Evolutionary conservation across 805 yeast genomes (phyloP), one percentile per base, ranked within the genome.

Genomic region (Maudiozyma bulderi): DNA sequence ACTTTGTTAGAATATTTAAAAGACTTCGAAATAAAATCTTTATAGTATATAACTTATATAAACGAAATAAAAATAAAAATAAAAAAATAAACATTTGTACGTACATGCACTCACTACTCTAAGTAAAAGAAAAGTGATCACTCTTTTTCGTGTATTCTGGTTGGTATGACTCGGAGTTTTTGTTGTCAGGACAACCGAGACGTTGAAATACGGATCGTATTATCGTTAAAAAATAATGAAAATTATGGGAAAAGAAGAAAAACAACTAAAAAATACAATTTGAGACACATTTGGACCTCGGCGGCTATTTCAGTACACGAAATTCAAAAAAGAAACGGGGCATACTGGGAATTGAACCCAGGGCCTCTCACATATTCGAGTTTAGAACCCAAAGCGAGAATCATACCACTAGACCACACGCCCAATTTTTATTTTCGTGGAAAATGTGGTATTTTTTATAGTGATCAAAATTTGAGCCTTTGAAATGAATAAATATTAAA

Each of bases 311-410:
- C 14, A 2, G 38, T 3, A 13, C 13, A 35, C 13, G 14, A 13
- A 35, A 8, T 26, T 40, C 43, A 40, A 40, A 58, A 54, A 47
- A 45, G 44, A 53, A 51, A 55, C 32, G 67, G 68, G 68, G 67
- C 68, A 62, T 56, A 61, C 77, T 71, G 78, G 77, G 77, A 73
- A 73, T 73, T 73, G 77, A 73, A 73, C 77, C 78, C 78, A 71
- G 78, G 78, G 76, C 78, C 77, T 73, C 77, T 73, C 77, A 75
- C 77, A 74, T 60, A 54, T 54, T 58, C 51, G 57, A 28, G 15
- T 54, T 54, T 15, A 35, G 14, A 13, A 55, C 67, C 67, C 67
- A 64, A 64, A 64, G 67, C 67, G 66, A 63, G 67, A 64, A 64
- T 63, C 67, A 63, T 64, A 64, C 68, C 68, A 64, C 68, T 64